Evolutionary conservation across 345 rosid species (phyloP).

Genomic region (Kandelia obovata): DNA sequence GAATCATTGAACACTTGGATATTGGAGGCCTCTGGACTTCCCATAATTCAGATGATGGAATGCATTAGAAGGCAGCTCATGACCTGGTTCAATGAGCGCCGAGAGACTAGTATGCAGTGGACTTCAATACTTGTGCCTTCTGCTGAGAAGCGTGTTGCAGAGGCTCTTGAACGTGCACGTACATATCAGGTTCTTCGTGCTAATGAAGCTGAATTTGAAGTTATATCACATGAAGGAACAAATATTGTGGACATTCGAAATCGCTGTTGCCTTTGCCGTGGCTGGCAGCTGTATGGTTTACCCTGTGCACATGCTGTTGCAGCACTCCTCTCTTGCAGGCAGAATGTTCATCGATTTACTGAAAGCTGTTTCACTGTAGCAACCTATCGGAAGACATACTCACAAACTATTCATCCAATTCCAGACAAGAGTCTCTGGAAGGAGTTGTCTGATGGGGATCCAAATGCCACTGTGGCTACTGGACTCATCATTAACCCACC

Average conservation of each 20-base stretch:
- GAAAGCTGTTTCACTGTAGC: conserved; percentile 96
- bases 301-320: conserved; percentile 97
- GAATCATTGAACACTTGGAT: conserved; percentile 77
- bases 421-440: conserved; percentile 88
- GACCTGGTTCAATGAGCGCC: conserved; percentile 91
- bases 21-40: conserved; percentile 87
- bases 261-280: conserved; percentile 79
- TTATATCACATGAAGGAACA: conserved; percentile 80
- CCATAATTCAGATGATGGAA: conserved; percentile 94
- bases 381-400: conserved; percentile 77
- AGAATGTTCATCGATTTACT: conserved; percentile 84
- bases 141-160: conserved; percentile 75
- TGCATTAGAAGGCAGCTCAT: conserved; percentile 85
- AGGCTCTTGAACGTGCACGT: conserved; percentile 72
- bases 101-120: conserved; percentile 89
- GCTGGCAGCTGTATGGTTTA: conserved; percentile 91
- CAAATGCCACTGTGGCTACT: conserved; percentile 31
- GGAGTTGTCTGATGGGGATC: conserved; percentile 63
- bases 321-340: conserved; percentile 88
- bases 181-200: conserved; percentile 81
- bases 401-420: conserved; percentile 87
- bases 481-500: conserved; percentile 65
- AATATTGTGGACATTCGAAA: conserved; percentile 76
- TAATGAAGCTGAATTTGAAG: conserved; percentile 87
- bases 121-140: conserved; percentile 79